Base-by-base conservation (phyloP, 768 basidiomycete genomes). In the Tricholoma matsutake region DNA sequence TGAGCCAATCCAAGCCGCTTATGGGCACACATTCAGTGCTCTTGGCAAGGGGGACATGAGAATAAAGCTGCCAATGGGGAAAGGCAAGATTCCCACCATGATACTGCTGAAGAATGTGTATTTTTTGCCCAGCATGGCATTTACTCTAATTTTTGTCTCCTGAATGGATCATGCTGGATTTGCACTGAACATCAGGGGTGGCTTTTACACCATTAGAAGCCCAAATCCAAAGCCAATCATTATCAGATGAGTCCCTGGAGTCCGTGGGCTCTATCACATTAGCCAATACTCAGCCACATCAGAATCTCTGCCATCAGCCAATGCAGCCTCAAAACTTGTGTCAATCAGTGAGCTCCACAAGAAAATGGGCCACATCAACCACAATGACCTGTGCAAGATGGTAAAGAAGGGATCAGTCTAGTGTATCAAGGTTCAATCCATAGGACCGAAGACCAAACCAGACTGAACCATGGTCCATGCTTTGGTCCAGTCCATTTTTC, bases 321-420 rank as follows among this genome's bases (percentile, higher is more conserved):
- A 55, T 54, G 29, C 58, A 4, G 53, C 66, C 20, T 56, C 54
- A 18, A 56, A 61, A 22, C 32, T 43, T 18, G 57, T 73, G 11
- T 64, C 68, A n/a, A 68, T 75, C 54, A 59, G 57, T 34, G 68
- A 76, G 39, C 63, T 78, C 6, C 78, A 81, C 47, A 60, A 64
- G 1, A 49, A 57, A 10, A 68, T 79, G 57, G 77, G 75, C 1
- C 79, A 80, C 57, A 68, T 77, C 14, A 66, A 73, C 13, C 67
- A 66, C 5, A 61, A 68, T 0, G 61, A 69, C 6, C 69, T 75
- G 20, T 55, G 62, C 3, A n/a, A n/a, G n/a, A n/a, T n/a, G n/a
- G n/a, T n/a, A 32, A 67, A 13, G 8, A 63, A 73, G 16, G 70
- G n/a, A n/a, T n/a, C n/a, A n/a, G n/a, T n/a, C n/a, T n/a, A n/a